Evolutionary conservation across 2,329 filamentous ascomycete species (phyloP), one percentile per base, ranked within the genome.

Genomic region (Aquanectria penicillioides): DNA sequence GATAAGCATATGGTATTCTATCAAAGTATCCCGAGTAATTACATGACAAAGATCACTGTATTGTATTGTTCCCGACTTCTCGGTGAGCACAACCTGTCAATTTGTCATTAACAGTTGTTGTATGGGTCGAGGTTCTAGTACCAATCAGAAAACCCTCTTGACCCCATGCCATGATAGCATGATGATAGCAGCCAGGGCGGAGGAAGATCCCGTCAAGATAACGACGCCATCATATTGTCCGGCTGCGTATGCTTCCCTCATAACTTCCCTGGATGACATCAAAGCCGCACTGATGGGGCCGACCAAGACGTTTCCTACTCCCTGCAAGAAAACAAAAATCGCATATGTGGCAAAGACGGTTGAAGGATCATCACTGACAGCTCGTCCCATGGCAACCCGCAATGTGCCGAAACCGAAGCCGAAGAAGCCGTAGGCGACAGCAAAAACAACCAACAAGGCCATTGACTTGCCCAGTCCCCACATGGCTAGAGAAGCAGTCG

Each of bases 341-440:
- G 61, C 56, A 31, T 60, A 66, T 11, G 61, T 55, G n/a, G 55
- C 56, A n/a, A 53, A 52, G 7, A 34, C 51, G 4, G 60, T 33
- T 2, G 52, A 57, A 7, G 55, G 37, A n/a, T 65, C 62, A 15
- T 55, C 43, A 20, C 38, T 61, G 18, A 65, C 37, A 0, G 53
- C 51, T 5, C 49, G 51, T 8, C 53, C 43, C 49, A 65, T 59
- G 11, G 50, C 40, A 4, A 55, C 53, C 13, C 63, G 59, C 23
- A 63, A 43, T n/a, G 57, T 58, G 12, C 48, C 54, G 25, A 62
- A 69, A 2, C 63, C 65, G 3, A 58, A 62, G 0, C 80, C 81
- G 56, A 86, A 86, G 73, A 86, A 85, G 5, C 84, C 85, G 65
- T 83, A 87, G 0, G 79, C 72, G 3, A 84, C 66, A 2, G 79